Evolutionary conservation across 768 basidiomycete genomes (phyloP).

Genomic region (Tulasnella calospora): DNA sequence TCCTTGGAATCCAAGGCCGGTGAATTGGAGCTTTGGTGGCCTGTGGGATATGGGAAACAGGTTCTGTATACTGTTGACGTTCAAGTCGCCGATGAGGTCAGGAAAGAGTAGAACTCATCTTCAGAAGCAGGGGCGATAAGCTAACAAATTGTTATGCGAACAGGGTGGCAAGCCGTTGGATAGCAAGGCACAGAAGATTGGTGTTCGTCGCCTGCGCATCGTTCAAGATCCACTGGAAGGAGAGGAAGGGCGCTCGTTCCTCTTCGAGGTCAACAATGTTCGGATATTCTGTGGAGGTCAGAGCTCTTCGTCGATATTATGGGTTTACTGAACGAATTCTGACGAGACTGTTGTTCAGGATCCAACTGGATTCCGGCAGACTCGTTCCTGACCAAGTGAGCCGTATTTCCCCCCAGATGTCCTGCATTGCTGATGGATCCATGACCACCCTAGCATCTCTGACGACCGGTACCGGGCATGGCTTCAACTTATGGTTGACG

Average conservation of each 20-base stretch:
- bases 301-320: conserved; percentile 27
- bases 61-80: conserved; percentile 65
- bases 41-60: conserved; percentile 76
- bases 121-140: not conserved
- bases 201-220: conserved; percentile 69
- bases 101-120: conserved; percentile 22
- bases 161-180: conserved; percentile 54
- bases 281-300: conserved; percentile 84
- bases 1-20: conserved; percentile 46
- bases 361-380: conserved; percentile 96
- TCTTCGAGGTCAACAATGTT: conserved; percentile 87
- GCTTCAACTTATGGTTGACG: conserved; percentile 79
- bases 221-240: conserved; percentile 76
- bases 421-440: not conserved
- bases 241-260: conserved; percentile 73
- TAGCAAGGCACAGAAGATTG: conserved; percentile 53
- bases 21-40: conserved; percentile 77
- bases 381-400: conserved; percentile 77
- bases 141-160: not conserved
- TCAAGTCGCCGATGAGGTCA: conserved; percentile 52
- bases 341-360: conserved; percentile 40
- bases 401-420: not conserved
- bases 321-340: not conserved
- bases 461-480: conserved; percentile 64
- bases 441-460: conserved; percentile 40